Conservation (phyloP, 768 basidiomycete genomes). For the Leccinum subtestaceum region DNA sequence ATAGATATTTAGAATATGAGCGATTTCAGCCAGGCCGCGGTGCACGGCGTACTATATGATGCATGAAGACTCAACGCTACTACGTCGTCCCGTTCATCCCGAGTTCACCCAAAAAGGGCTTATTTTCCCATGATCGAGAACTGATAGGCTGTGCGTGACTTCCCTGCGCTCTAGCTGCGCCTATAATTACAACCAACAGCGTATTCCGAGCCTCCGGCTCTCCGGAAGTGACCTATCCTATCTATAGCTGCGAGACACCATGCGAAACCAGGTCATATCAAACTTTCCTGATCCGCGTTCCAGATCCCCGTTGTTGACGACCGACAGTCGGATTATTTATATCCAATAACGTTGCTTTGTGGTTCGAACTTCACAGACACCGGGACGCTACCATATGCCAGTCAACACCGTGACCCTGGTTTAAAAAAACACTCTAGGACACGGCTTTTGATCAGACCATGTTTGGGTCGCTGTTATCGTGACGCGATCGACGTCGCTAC, state of each 20-base stretch:
- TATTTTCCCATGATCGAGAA: not conserved
- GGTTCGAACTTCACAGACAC: not conserved
- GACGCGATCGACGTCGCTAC: not conserved
- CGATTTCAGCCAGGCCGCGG: no score
- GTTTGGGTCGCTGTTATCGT: not conserved
- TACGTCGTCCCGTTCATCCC: not conserved
- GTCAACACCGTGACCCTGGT: not conserved
- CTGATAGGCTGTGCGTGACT: no score
- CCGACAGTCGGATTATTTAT: not conserved
- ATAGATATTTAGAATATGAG: no score
- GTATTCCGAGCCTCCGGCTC: not conserved
- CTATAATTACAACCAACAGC: not conserved
- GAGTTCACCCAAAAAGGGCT: slow-evolving; percentile 4
- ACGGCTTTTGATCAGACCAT: not conserved
- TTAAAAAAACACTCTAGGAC: not conserved
- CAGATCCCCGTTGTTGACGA: not conserved
- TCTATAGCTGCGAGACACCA: not conserved
- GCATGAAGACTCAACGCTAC: no score
- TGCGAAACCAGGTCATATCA: not conserved
- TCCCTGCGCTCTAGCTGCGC: no score
- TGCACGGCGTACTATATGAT: no score
- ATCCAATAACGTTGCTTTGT: slow-evolving; percentile 4
- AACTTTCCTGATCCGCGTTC: not conserved
- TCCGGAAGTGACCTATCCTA: not conserved
- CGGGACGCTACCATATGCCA: not conserved